Conservation (phyloP, 352 stramenopile species). For the Paralagenidium karlingii region DNA sequence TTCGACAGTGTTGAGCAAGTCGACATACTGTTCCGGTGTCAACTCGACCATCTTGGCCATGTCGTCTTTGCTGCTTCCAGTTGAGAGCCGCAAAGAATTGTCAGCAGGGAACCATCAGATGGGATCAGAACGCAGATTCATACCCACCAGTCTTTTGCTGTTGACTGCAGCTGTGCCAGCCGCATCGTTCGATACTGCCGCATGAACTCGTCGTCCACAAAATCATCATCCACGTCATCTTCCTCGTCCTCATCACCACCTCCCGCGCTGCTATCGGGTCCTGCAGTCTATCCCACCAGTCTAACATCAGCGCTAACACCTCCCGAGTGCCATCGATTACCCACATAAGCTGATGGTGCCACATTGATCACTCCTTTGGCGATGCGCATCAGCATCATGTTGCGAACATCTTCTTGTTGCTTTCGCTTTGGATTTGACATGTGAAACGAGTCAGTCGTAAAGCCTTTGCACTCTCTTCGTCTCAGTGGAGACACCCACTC, state of each 20-base stretch:
- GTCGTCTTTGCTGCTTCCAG: constrained; percentile 41
- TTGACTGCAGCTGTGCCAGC: constrained; percentile 47
- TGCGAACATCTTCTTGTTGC: constrained; percentile 38
- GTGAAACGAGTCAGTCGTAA: neutral
- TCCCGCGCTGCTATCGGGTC: constrained; percentile 7
- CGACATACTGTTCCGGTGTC: constrained; percentile 38
- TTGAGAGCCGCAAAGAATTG: constrained; percentile 12
- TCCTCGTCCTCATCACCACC: constrained; percentile 11
- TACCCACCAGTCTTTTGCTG: constrained; percentile 10
- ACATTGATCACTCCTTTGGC: constrained; percentile 24
- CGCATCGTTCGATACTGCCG: constrained; percentile 44
- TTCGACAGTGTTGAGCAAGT: constrained; percentile 15
- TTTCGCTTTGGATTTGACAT: constrained; percentile 17
- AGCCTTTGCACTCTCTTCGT: neutral
- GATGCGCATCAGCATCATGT: constrained; percentile 39
- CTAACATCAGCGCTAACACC: no score
- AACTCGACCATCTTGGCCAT: no score
- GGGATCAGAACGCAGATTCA: neutral
- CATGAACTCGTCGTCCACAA: constrained; percentile 43
- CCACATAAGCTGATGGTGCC: no score
- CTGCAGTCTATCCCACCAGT: neutral
- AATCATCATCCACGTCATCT: constrained; percentile 18
- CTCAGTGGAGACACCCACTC: neutral
- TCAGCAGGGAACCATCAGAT: neutral
- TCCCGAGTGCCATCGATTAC: constrained; percentile 3